phyloP scores from a whole-genome alignment of 2,329 filamentous ascomycete genomes.

The Grosmannia clavigera region DNA sequence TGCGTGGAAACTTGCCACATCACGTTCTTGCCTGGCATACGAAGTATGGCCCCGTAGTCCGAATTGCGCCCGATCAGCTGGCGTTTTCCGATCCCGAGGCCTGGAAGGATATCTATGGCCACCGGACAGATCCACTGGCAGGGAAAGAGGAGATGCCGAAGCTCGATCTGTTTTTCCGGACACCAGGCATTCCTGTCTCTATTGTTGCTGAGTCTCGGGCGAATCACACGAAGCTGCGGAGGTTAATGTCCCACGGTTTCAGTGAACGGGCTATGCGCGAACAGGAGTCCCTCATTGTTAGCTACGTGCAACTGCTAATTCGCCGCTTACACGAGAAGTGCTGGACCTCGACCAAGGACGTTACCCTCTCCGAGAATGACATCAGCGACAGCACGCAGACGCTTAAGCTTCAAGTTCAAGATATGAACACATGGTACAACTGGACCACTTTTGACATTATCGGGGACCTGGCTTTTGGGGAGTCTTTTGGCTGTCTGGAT shows the following conservation, averaged over 20 bases:
- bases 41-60: conserved; percentile 27
- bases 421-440: conserved; percentile 12
- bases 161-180: conserved; percentile 5
- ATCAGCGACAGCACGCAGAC: neutral
- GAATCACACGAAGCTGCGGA: conserved; percentile 21
- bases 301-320: conserved; percentile 25
- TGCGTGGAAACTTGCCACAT: conserved; percentile 9
- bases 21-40: conserved; percentile 10
- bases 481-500: conserved; percentile 24
- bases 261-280: conserved; percentile 24
- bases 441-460: conserved; percentile 26
- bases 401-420: neutral
- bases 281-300: conserved; percentile 27
- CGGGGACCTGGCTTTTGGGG: conserved; percentile 31
- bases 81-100: conserved; percentile 21
- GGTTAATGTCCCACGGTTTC: conserved; percentile 27
- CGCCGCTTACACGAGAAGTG: conserved; percentile 17
- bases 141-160: conserved; percentile 11
- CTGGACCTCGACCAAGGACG: neutral
- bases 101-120: conserved; percentile 27
- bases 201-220: conserved; percentile 18
- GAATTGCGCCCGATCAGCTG: conserved; percentile 28
- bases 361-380: neutral
- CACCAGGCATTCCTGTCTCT: neutral
- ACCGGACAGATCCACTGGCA: conserved; percentile 1